phyloP scores from a whole-genome alignment of 495 filamentous ascomycete genomes.

The Aspergillus heteromorphus region DNA sequence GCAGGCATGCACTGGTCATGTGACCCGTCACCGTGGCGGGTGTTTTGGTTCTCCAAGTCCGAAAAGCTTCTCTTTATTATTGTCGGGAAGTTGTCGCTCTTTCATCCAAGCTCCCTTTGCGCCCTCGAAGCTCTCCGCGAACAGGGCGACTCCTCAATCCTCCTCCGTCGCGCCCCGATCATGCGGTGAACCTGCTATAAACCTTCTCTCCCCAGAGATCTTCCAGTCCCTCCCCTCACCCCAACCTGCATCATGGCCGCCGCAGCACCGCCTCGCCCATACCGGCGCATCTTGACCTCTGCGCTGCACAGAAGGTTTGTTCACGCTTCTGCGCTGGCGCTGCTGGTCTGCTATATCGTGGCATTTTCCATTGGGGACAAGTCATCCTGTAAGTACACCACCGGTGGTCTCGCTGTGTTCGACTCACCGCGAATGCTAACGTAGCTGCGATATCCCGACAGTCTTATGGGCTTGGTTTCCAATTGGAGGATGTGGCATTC shows the following conservation, averaged over 20 bases:
- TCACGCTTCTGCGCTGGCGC: constrained; percentile 58
- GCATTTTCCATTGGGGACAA: constrained; percentile 65
- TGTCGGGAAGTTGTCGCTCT: constrained; percentile 15
- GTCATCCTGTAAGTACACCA: constrained; percentile 54
- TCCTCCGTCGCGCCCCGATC: constrained; percentile 20
- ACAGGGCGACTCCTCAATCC: neutral
- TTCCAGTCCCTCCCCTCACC: constrained; percentile 22
- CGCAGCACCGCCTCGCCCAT: constrained; percentile 48
- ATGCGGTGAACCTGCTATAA: constrained; percentile 30
- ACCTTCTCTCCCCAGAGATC: constrained; percentile 22
- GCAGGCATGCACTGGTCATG: neutral
- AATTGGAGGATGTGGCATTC: constrained; percentile 65
- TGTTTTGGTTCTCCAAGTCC: constrained; percentile 35
- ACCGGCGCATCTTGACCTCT: constrained; percentile 88
- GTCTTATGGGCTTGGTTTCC: constrained; percentile 86
- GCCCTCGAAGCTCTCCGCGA: neutral
- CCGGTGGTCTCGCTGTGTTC: neutral
- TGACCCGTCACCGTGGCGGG: constrained; percentile 14
- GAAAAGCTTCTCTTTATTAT: constrained; percentile 22
- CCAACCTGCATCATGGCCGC: constrained; percentile 42
- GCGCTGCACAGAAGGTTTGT: constrained; percentile 82
- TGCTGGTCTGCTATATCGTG: constrained; percentile 69
- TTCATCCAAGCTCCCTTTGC: neutral
- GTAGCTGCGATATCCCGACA: constrained; percentile 23
- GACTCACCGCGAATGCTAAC: constrained; percentile 9